Evolutionary conservation across 352 stramenopile genomes (phyloP), one percentile per base, ranked within the genome.

Genomic region (Globisporangium cederbergense): DNA sequence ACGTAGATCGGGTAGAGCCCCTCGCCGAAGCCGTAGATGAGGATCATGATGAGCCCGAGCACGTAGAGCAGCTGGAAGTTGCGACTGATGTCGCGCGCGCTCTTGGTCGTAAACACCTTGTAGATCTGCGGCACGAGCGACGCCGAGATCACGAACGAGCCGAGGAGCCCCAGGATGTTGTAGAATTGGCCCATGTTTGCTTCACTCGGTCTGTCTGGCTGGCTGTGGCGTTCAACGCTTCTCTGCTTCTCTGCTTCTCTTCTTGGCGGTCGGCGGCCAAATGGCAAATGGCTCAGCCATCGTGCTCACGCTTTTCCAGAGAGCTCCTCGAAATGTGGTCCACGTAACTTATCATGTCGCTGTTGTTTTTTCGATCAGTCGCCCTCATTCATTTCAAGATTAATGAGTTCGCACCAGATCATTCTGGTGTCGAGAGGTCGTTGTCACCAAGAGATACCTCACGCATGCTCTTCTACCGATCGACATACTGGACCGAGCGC

Each of bases 1-100:
- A 83, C 73, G 59, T 73, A 83, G 52, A 83, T 79, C 28, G 76
- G 73, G 66, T 68, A 83, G n/a, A 83, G 68, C 18, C 46, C 57
- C 34, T 81, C 68, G 53, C 73, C 76, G 49, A 77, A 49, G 28
- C 70, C 73, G 56, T 83, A 83, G 16, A 77, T 55, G 25, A 77
- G 40, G 7, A 79, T 67, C 58, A 81, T 56, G 20, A 60, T 45
- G 40, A 80, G 67, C 3, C 73, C 75, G 20, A 67, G 25, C 25
- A 77, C 64, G 64, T 81, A 83, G 42, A 80, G 67, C 16, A 64
- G 45, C 18, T 77, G 65, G 60, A 83, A 83, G 42, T 68, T 74
- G 57, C 66, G 67, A 51, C 75, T 83, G 58, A 80, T 70, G 61
- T 79, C 75, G 38, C 58, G 56, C 20, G 73, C 73, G 59, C 71